Evolutionary conservation across 176 grass and related monocot species (phyloP), one percentile per base, ranked within the genome.

Genomic region (Eleusine coracana): DNA sequence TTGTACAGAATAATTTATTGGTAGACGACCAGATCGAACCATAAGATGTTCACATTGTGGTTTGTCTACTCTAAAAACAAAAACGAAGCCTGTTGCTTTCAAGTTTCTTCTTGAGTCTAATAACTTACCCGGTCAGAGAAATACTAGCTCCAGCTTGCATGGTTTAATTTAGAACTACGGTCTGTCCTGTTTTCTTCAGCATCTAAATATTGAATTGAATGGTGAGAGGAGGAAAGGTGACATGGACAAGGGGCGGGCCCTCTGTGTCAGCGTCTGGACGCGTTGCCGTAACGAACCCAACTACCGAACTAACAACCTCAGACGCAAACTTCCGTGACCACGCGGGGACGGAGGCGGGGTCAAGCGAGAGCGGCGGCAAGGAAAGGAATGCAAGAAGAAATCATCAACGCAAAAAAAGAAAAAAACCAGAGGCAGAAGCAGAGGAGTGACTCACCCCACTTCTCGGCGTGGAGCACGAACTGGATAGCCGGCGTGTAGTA

Each of bases 401-500:
- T 52, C 14, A 27, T 10, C 59, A 62, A 27, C 12, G 21, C 38
- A 58, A 82, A 36, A 6, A 60, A 70, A 66, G 39, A 0, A 13
- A 3, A n/a, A n/a, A n/a, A n/a, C n/a, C 0, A 0, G 1, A 0
- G 40, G 9, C 5, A 27, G 37, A 14, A 11, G 34, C 13, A 54
- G 66, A 18, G 34, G 6, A 0, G n/a, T 39, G 16, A 63, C 90
- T 98, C 5, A 98, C 96, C 96, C 56, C 79, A 98, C 68, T 95
- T 92, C 81, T 87, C 73, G 41, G 90, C 82, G 79, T 91, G 86
- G 40, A 92, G 88, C 15, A 93, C 60, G 82, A 98, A 98, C 64
- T 91, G 92, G 66, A 95, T 80, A 49, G 89, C 68, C 0, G 96
- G 90, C 4, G 86, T 95, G 79, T 93, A 98, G 81, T 91, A 98